Evolutionary conservation across 352 stramenopile genomes (phyloP).

Genomic region (Globisporangium emineosum): DNA sequence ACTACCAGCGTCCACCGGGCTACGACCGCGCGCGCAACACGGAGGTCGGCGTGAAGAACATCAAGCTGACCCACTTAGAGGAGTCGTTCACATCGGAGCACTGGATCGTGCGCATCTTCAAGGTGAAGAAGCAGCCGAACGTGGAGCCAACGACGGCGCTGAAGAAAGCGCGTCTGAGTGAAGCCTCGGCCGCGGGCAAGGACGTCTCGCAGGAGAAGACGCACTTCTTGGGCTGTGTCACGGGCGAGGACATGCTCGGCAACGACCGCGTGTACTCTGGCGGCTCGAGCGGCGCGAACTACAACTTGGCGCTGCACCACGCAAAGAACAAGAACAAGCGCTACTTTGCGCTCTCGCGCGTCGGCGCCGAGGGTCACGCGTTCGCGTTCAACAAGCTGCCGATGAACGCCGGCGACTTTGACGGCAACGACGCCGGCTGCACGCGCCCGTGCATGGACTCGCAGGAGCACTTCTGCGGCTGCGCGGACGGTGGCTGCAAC

Average conservation of each 20-base stretch:
- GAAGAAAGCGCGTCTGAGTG: conserved; percentile 57
- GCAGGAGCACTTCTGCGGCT: conserved; percentile 77
- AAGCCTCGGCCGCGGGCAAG: conserved; percentile 39
- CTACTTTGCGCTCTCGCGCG: conserved; percentile 86
- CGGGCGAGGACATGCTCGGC: conserved; percentile 77
- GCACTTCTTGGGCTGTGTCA: conserved; percentile 82
- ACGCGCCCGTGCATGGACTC: conserved; percentile 75
- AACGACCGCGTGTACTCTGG: conserved; percentile 88
- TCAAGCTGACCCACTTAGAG: conserved; percentile 89
- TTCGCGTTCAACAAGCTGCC: conserved; percentile 90
- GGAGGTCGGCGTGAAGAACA: conserved; percentile 89
- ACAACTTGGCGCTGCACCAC: conserved; percentile 85
- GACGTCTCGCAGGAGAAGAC: conserved; percentile 75
- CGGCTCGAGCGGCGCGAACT: conserved; percentile 86
- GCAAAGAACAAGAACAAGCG: conserved; percentile 79
- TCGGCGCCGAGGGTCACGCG: conserved; percentile 77
- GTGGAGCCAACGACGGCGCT: conserved; percentile 71
- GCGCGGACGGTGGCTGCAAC: conserved; percentile 73
- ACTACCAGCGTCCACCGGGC: conserved; percentile 75
- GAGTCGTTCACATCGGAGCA: conserved; percentile 94
- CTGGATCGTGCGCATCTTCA: conserved; percentile 95
- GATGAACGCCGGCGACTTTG: conserved; percentile 56
- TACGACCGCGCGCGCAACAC: conserved; percentile 87
- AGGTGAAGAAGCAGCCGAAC: conserved; percentile 89
- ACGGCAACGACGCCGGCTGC: conserved; percentile 82